Conservation (phyloP, 148 eudicot genomes). For the Camellia granthamiana region DNA sequence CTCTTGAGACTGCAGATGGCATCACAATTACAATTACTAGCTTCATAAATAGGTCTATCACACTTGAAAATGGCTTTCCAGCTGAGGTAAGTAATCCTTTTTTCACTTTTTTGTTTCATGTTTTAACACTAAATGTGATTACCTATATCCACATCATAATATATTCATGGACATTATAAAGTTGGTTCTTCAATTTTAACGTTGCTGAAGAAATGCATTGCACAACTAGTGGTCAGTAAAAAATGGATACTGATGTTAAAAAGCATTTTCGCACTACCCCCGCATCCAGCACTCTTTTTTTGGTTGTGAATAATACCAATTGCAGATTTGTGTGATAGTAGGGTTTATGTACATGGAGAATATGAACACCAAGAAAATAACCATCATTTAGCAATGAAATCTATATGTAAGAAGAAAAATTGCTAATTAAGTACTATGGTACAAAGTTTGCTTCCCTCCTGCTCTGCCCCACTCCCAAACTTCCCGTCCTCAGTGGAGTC, state of each 20-base stretch:
- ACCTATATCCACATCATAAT: neutral
- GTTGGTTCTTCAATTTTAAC: neutral
- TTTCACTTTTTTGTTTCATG: neutral
- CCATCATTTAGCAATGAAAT: neutral
- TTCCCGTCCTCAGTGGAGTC: neutral
- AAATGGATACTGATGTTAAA: neutral
- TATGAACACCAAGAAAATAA: neutral
- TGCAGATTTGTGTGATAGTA: neutral
- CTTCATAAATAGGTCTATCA: slow-evolving; percentile 41
- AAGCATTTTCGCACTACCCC: neutral
- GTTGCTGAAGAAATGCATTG: neutral
- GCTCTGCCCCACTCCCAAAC: neutral
- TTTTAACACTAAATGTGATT: neutral
- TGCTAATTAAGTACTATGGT: neutral
- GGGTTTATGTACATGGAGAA: neutral
- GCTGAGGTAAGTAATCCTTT: slow-evolving; percentile 33
- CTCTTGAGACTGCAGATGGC: slow-evolving; percentile 62
- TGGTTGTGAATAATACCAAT: neutral
- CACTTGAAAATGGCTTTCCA: slow-evolving; percentile 58
- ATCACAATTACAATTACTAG: slow-evolving; percentile 41
- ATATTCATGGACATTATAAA: neutral
- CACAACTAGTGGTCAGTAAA: neutral
- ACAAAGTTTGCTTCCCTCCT: neutral
- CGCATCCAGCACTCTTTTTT: neutral
- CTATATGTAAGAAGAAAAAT: neutral